These are phyloP conservation scores for Lasiodiplodia theobromae DNA, from an alignment of 2,329 filamentous ascomycete genomes.

Conservation along the genomic window DNA sequence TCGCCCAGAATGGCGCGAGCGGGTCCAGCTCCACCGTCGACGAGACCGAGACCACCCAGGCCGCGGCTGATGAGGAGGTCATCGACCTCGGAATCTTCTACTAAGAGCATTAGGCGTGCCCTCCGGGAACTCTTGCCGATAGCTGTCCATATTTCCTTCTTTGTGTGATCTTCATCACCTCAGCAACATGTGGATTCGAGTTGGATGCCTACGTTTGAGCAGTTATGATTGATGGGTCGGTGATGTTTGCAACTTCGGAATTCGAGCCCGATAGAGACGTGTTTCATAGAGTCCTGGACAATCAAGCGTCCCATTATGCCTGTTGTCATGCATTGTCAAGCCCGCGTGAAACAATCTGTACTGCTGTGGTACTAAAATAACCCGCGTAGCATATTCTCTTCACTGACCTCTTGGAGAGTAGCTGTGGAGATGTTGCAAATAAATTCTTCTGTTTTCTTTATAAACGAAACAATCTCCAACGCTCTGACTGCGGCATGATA, in stretches of 20 bases:
- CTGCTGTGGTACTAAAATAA: background rate
- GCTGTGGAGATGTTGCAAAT: too few relatives aligned
- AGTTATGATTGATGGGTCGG: background rate
- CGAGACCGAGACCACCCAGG: background rate
- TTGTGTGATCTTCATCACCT: background rate
- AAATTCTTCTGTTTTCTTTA: too few relatives aligned
- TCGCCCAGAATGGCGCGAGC: slow-evolving; percentile 27
- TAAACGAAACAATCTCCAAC: background rate
- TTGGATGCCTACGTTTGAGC: background rate
- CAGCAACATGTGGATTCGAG: too few relatives aligned
- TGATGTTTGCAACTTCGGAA: background rate
- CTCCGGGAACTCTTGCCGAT: background rate
- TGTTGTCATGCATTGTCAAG: background rate
- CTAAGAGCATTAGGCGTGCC: background rate
- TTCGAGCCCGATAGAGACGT: background rate
- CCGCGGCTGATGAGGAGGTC: slow-evolving; percentile 9
- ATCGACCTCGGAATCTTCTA: slow-evolving; percentile 26
- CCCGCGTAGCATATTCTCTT: background rate
- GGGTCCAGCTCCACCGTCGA: slow-evolving; percentile 5
- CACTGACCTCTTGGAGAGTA: background rate
- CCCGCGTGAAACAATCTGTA: background rate
- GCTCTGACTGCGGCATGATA: background rate
- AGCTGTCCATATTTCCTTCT: background rate
- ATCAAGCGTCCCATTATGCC: background rate
- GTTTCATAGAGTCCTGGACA: slow-evolving; percentile 1